Base-by-base conservation (phyloP, 1,284 basidiomycete species). In the Sanghuangporus weigelae region DNA sequence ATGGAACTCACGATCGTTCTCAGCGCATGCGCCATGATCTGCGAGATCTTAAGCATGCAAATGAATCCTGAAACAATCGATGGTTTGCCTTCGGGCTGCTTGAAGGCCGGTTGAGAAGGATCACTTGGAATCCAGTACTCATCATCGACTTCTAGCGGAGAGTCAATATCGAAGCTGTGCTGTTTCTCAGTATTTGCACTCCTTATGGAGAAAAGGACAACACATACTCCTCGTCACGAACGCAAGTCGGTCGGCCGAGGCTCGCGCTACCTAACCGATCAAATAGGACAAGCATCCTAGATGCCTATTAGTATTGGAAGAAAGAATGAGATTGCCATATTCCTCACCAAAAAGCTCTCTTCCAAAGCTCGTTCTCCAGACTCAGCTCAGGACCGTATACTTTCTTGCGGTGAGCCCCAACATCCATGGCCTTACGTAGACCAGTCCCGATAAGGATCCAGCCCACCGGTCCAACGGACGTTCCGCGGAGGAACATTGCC, bases 101-200 rank as follows among this genome's bases (percentile, higher is more conserved):
- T 76, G 71, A 89, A 90, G 23, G 77, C 76, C 51, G 73, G 65
- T 21, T 78, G 71, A 4, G 60, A 39, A n/a, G 80, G 78, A 61
- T 82, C 77, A 2, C 80, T 78, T 59, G 77, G 71, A 69, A 85
- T 83, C 92, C 90, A 94, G 69, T 86, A 93, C 67, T 94, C 90
- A 70, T 96, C 95, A 67, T 95, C 90, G 6, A 95, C 87, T 70
- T 92, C 90, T 7, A 91, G 76, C 0, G 92, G 92, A 56, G 89
- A 78, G 44, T 91, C 90, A 26, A 89, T 77, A 72, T 95, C 92
- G 71, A 90, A 88, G 72, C 89, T 90, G 69, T 3, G 62, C 44
- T 56, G 46, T 59, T 40, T 19, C 63, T 26, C 7, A 64, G 64
- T 31, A 40, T n/a, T n/a, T 38, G 48, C 46, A 48, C 2, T 51